Percentiles rank a stretch among this genome's conserved stretches.
phyloP scores from a whole-genome alignment of 2,329 filamentous ascomycete genomes.

The Geoglossum cookeanum region DNA sequence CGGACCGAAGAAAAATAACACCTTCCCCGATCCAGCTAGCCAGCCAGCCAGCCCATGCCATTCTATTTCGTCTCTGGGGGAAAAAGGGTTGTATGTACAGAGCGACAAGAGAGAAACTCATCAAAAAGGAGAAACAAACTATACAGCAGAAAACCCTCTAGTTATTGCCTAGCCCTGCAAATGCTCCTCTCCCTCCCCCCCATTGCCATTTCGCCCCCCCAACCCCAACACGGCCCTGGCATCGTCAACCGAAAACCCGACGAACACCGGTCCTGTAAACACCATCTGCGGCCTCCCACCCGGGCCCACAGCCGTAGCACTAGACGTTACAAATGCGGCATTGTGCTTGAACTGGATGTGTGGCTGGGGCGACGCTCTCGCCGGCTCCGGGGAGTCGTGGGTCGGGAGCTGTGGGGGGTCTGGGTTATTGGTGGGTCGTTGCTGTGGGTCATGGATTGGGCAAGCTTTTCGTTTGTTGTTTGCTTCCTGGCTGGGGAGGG shows the following conservation, averaged over 20 bases:
- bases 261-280: slow-evolving; percentile 85
- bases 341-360: background rate
- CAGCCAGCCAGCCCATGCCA: too few species aligned
- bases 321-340: background rate
- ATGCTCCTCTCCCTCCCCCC: background rate
- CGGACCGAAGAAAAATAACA: too few species aligned
- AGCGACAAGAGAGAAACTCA: too few species aligned
- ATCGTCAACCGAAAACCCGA: slow-evolving; percentile 74
- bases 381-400: too few species aligned
- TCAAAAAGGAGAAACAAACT: too few species aligned
- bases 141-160: too few species aligned
- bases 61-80: too few species aligned
- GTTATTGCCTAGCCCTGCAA: background rate
- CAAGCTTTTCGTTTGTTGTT: slow-evolving; percentile 7
- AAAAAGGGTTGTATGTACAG: too few species aligned
- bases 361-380: background rate
- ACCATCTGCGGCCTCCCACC: slow-evolving; percentile 44
- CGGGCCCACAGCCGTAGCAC: background rate
- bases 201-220: slow-evolving; percentile 25
- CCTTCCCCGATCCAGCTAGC: too few species aligned
- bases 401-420: background rate
- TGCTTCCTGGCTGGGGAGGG: slow-evolving; percentile 26
- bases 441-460: background rate
- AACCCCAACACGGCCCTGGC: slow-evolving; percentile 61
- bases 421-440: background rate